Evolutionary conservation across 495 filamentous ascomycete genomes (phyloP).

Genomic region (Aspergillus haitiensis): DNA sequence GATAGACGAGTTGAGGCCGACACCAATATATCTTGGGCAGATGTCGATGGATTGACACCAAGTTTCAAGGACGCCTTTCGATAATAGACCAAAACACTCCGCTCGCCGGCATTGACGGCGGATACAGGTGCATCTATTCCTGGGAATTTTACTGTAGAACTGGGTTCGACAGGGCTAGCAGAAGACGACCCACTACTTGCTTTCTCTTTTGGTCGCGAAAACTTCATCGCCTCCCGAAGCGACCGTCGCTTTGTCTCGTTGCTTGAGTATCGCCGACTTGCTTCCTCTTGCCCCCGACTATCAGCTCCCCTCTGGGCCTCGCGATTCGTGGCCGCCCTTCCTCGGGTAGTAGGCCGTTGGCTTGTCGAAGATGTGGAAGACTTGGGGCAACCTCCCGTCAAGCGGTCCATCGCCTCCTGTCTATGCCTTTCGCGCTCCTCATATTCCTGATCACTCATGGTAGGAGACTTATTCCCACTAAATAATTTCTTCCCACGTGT

Average conservation of each 20-base stretch:
- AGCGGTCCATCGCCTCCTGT: slow-evolving; percentile 39
- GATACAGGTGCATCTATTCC: slow-evolving; percentile 77
- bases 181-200: slow-evolving; percentile 10
- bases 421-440: slow-evolving; percentile 47
- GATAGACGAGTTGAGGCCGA: slow-evolving; percentile 56
- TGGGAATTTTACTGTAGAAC: slow-evolving; percentile 54
- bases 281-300: slow-evolving; percentile 17
- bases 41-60: slow-evolving; percentile 71
- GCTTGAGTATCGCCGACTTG: slow-evolving; percentile 19
- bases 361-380: slow-evolving; percentile 23
- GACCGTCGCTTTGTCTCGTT: slow-evolving; percentile 24
- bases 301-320: slow-evolving; percentile 7
- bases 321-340: slow-evolving; percentile 21
- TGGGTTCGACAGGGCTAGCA: slow-evolving; percentile 34
- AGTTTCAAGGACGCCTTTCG: slow-evolving; percentile 60
- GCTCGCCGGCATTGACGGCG: slow-evolving; percentile 78
- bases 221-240: slow-evolving; percentile 25
- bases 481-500: slow-evolving; percentile 8
- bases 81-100: slow-evolving; percentile 69
- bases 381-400: slow-evolving; percentile 32
- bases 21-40: slow-evolving; percentile 66
- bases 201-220: slow-evolving; percentile 25
- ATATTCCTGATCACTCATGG: slow-evolving; percentile 24
- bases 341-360: slow-evolving; percentile 22
- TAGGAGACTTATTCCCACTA: slow-evolving; percentile 3